Evolutionary conservation across 805 yeast species (phyloP).

Genomic region (Wickerhamiella australiensis): DNA sequence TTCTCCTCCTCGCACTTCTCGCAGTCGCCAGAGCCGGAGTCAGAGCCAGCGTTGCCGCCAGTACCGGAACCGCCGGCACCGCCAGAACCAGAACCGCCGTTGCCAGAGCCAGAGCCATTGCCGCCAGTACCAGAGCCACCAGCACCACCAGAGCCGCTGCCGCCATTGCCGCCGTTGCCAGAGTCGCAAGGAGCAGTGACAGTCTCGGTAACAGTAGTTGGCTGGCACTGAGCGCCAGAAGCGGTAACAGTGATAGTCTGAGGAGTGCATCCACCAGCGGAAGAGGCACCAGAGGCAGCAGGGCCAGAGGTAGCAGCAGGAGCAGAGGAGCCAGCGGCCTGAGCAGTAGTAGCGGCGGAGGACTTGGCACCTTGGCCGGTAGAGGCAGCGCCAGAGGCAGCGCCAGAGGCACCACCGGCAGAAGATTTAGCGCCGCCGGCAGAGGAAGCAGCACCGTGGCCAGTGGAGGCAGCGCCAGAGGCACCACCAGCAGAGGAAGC

Average conservation of each 20-base stretch:
- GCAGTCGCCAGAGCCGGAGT: not conserved
- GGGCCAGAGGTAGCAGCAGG: not conserved
- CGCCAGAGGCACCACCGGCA: not conserved
- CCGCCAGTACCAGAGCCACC: not conserved
- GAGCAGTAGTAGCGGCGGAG: not conserved
- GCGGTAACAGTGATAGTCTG: not conserved
- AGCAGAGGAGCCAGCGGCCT: not conserved
- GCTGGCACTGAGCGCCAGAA: not conserved
- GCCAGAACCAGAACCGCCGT: not conserved
- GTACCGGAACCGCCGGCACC: not conserved
- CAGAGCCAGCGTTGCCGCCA: not conserved
- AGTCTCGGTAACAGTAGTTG: not conserved
- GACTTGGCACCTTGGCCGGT: not conserved
- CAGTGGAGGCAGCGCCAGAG: not conserved
- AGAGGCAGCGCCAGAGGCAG: not conserved
- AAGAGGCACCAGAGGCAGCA: not conserved
- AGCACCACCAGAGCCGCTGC: conserved; percentile 2
- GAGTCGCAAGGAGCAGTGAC: not conserved
- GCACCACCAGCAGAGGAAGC: not conserved
- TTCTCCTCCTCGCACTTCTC: not conserved
- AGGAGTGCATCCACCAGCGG: not conserved
- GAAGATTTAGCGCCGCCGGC: not conserved
- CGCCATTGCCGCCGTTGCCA: conserved; percentile 1
- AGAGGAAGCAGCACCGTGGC: not conserved
- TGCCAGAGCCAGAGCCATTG: not conserved